Percentiles rank a stretch among this genome's conserved stretches.
Conservation (phyloP, 257 asterid species). For the Parsonsia alboflavescens region DNA sequence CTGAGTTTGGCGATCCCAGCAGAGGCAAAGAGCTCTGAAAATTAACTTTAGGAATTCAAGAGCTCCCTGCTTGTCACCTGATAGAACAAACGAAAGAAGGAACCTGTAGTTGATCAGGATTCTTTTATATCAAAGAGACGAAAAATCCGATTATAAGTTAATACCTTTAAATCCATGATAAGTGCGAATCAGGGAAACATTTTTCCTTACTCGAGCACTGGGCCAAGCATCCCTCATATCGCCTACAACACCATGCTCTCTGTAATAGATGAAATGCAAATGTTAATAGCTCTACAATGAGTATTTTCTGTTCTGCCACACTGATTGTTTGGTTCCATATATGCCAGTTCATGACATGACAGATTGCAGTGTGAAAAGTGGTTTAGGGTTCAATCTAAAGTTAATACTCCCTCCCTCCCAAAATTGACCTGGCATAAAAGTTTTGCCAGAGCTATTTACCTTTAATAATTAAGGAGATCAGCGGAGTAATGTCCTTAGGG, state of each 20-base stretch:
- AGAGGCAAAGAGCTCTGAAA: constrained; percentile 89
- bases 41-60: constrained; percentile 77
- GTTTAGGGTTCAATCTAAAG: neutral
- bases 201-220: constrained; percentile 88
- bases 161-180: constrained; percentile 96
- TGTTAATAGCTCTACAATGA: neutral
- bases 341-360: neutral
- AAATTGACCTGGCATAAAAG: too few relatives aligned
- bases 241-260: constrained; percentile 97
- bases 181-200: constrained; percentile 71
- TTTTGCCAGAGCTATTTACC: too few relatives aligned
- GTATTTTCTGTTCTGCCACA: neutral
- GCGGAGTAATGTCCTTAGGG: neutral
- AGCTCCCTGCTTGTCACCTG: constrained; percentile 90
- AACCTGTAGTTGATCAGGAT: constrained; percentile 1
- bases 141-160: constrained; percentile 1
- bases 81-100: constrained; percentile 7
- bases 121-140: neutral
- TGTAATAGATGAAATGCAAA: constrained; percentile 23
- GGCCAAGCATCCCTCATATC: constrained; percentile 99
- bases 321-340: neutral
- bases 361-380: neutral
- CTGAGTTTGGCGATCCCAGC: constrained; percentile 99
- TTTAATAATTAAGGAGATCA: too few relatives aligned
- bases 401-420: neutral